Conservation (phyloP, 2,329 filamentous ascomycete genomes). For the Ilyonectria mors-panacis region DNA sequence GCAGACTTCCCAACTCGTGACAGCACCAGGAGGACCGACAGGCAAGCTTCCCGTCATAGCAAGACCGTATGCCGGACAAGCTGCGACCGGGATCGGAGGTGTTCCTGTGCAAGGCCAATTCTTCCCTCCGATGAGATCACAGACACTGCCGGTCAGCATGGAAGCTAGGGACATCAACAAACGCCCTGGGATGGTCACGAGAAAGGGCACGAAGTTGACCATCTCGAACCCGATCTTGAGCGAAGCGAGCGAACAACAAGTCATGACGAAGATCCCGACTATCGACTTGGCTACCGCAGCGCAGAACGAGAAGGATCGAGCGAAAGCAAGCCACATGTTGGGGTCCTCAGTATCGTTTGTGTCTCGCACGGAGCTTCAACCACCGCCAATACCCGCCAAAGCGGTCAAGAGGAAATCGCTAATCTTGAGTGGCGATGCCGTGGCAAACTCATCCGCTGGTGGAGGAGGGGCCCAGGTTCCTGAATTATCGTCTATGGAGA, state of each 20-base stretch:
- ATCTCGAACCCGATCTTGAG: conserved; percentile 67
- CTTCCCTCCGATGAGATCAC: conserved; percentile 58
- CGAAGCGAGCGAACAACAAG: conserved; percentile 54
- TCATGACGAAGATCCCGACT: conserved; percentile 62
- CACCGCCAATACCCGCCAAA: conserved; percentile 52
- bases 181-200: conserved; percentile 46
- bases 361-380: conserved; percentile 55
- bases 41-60: conserved; percentile 56
- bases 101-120: conserved; percentile 58
- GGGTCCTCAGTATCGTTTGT: conserved; percentile 52
- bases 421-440: conserved; percentile 57
- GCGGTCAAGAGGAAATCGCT: conserved; percentile 53
- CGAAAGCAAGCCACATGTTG: conserved; percentile 52
- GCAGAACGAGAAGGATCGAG: conserved; percentile 61
- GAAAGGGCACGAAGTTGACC: conserved; percentile 56
- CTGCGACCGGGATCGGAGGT: conserved; percentile 55
- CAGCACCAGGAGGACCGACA: conserved; percentile 34
- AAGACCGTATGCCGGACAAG: conserved; percentile 55
- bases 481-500: conserved; percentile 31
- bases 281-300: conserved; percentile 66
- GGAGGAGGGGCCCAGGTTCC: conserved; percentile 11
- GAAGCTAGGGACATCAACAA: conserved; percentile 25
- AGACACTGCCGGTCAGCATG: conserved; percentile 42
- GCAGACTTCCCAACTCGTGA: conserved; percentile 34
- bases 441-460: conserved; percentile 35